These are phyloP conservation scores for Fusarium luffae DNA, from an alignment of 2,329 filamentous ascomycete genomes.

Conservation along the genomic window DNA sequence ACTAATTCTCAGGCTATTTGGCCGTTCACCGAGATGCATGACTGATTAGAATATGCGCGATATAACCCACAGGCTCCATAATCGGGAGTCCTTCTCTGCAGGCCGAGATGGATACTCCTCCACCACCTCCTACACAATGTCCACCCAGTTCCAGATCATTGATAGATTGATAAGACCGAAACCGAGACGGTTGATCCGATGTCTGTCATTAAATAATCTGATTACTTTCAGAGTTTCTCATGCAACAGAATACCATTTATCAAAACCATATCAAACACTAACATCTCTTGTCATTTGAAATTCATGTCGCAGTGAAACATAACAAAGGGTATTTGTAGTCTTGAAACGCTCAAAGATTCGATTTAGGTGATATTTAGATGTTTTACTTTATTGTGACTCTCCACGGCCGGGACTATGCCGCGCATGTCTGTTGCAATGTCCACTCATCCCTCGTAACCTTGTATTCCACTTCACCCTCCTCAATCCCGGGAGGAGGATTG, in stretches of 20 bases:
- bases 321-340: neutral
- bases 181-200: neutral
- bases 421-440: slow-evolving; percentile 17
- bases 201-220: too few relatives aligned
- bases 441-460: slow-evolving; percentile 38
- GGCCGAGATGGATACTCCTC: neutral
- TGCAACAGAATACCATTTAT: neutral
- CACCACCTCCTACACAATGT: neutral
- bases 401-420: neutral
- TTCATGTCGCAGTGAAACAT: neutral
- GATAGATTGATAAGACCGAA: neutral
- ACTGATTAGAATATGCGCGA: slow-evolving; percentile 14
- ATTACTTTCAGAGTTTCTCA: neutral
- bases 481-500: slow-evolving; percentile 40
- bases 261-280: neutral
- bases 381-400: neutral
- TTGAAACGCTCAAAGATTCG: neutral
- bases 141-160: neutral
- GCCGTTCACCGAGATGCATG: neutral
- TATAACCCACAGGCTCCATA: slow-evolving; percentile 15
- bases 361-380: neutral
- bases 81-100: slow-evolving; percentile 1
- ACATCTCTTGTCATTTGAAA: slow-evolving; percentile 6
- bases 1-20: neutral
- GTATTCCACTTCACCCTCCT: slow-evolving; percentile 46